A percentile compares a stretch with the other conserved stretches of the same genome.
Conservation (phyloP, 1,284 basidiomycete genomes). For the Trichosporon coremiiforme region DNA sequence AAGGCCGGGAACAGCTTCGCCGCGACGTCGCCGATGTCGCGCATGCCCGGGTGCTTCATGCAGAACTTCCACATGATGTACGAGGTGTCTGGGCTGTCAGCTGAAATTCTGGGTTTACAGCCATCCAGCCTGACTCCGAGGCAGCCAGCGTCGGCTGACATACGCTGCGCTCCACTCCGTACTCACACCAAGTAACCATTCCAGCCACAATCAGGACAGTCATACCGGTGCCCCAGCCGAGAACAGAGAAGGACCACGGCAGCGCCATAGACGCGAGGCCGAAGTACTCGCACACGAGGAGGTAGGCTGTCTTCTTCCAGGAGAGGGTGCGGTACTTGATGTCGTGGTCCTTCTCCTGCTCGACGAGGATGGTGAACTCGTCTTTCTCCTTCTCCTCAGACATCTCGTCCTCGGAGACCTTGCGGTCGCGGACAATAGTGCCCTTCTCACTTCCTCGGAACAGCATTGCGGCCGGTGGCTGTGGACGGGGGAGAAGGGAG, state of each 20-base stretch:
- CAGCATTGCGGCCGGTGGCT: background rate
- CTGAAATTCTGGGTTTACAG: background rate
- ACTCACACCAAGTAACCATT: conserved; percentile 53
- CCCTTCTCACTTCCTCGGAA: background rate
- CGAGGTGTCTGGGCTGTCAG: conserved; percentile 38
- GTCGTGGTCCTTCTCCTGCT: conserved; percentile 43
- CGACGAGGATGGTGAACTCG: conserved; percentile 37
- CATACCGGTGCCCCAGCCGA: conserved; percentile 54
- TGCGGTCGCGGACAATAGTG: background rate
- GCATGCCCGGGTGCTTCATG: conserved; percentile 63
- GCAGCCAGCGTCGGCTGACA: no score
- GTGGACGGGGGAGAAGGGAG: background rate
- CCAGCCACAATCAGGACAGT: conserved; percentile 64
- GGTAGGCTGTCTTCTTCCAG: conserved; percentile 48
- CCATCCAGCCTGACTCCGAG: no score
- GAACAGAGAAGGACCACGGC: conserved; percentile 44
- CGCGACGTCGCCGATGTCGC: conserved; percentile 67
- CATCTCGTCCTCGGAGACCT: background rate
- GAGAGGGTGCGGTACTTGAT: conserved; percentile 39
- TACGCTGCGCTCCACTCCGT: background rate
- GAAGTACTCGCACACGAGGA: conserved; percentile 53
- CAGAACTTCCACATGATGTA: conserved; percentile 59
- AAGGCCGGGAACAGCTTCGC: conserved; percentile 55
- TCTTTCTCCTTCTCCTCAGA: background rate
- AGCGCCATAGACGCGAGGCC: conserved; percentile 52